phyloP scores from a whole-genome alignment of 768 basidiomycete genomes.

The Tricholomella constricta region DNA sequence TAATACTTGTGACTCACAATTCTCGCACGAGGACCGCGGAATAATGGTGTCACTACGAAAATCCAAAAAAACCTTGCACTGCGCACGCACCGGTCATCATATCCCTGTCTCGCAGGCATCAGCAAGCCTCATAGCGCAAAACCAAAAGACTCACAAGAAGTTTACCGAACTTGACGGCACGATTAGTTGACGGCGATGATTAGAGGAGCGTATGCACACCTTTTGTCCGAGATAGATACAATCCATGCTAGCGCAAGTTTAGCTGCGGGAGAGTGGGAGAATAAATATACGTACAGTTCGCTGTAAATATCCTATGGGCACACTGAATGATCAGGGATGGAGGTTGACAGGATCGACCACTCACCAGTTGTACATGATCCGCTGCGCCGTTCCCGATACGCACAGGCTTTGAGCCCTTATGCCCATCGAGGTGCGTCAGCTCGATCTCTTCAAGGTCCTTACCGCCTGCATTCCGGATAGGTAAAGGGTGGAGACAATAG shows the following conservation, averaged over 20 bases:
- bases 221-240: no score
- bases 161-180: conserved; percentile 65
- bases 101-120: conserved; percentile 26
- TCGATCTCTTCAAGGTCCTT: conserved; percentile 86
- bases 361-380: conserved; percentile 40
- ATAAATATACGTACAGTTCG: conserved; percentile 70
- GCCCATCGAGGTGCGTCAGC: no score
- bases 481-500: not conserved
- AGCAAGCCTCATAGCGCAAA: conserved; percentile 26
- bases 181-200: no score
- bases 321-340: not conserved
- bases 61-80: conserved; percentile 57
- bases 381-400: conserved; percentile 96
- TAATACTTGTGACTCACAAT: no score
- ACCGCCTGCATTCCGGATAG: conserved; percentile 42
- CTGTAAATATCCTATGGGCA: conserved; percentile 91
- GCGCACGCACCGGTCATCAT: conserved; percentile 55
- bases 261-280: not conserved
- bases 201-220: no score
- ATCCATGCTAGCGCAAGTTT: no score
- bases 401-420: conserved; percentile 83
- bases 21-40: no score
- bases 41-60: no score
- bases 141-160: conserved; percentile 75
- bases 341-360: not conserved